Evolutionary conservation across 23 red algal genomes (phyloP), one percentile per base, ranked within the genome.

Genomic region (Agarophyton chilense): DNA sequence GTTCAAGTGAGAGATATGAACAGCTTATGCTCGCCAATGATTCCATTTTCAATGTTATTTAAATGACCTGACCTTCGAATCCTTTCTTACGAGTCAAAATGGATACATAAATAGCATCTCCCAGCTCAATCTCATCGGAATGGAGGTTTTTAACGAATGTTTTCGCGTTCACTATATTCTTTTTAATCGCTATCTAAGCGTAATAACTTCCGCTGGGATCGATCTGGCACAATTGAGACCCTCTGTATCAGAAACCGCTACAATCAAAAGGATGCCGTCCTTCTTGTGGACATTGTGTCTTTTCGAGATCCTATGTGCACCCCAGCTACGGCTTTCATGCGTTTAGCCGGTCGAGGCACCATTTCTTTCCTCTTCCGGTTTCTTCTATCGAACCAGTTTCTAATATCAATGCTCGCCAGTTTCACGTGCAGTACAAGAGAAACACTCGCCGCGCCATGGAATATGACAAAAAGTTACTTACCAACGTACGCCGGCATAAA

Each of bases 131-230:
- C 32, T 98, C 96, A 58, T 98, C 96, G 52, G 87, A 77, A 68
- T 98, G 95, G n/a, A 93, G 81, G 78, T 98, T 98, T 66, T 98
- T 93, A 62, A 98, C 50, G 75, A 98, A 98, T n/a, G n/a, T n/a
- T n/a, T n/a, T n/a, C n/a, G n/a, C n/a, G n/a, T n/a, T n/a, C n/a
- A n/a, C n/a, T n/a, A n/a, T n/a, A n/a, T n/a, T n/a, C n/a, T n/a
- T n/a, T n/a, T n/a, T n/a, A n/a, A n/a, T n/a, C n/a, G n/a, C n/a
- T n/a, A n/a, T n/a, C n/a, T n/a, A n/a, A n/a, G n/a, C n/a, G n/a
- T n/a, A n/a, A n/a, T n/a, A n/a, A n/a, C n/a, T n/a, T n/a, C n/a
- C n/a, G n/a, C n/a, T n/a, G n/a, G n/a, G n/a, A n/a, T n/a, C n/a
- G n/a, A n/a, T n/a, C n/a, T n/a, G n/a, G n/a, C n/a, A n/a, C n/a